Percentiles rank a stretch among this genome's conserved stretches.
Conservation (phyloP, 164 flowering plant species). For the Dillenia suffruticosa region DNA sequence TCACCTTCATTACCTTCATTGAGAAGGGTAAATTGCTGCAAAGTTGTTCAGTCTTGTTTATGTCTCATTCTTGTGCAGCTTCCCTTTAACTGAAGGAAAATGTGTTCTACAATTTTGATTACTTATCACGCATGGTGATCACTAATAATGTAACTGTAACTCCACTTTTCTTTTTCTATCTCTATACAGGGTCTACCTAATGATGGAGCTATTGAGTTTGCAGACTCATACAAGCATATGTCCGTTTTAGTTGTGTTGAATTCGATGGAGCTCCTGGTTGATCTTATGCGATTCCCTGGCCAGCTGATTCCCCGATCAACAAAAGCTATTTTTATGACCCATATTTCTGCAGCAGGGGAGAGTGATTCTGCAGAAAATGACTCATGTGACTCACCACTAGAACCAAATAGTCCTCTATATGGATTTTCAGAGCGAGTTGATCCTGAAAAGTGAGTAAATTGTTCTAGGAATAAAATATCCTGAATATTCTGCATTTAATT, state of each 20-base stretch:
- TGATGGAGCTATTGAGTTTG: conserved; percentile 57
- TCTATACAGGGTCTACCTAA: conserved; percentile 71
- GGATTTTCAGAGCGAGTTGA: conserved; percentile 71
- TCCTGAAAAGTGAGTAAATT: conserved; percentile 54
- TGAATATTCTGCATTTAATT: not conserved
- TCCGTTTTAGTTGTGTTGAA: conserved; percentile 85
- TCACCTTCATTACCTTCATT: conserved; percentile 1
- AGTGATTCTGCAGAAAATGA: conserved; percentile 99
- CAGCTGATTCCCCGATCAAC: conserved; percentile 81
- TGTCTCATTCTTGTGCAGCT: too few relatives aligned
- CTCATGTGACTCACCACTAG: conserved; percentile 97
- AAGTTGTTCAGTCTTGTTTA: too few relatives aligned
- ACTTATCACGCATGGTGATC: not conserved
- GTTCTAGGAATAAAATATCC: not conserved
- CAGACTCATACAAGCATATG: conserved; percentile 86
- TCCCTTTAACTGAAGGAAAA: not conserved
- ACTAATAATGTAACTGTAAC: not conserved
- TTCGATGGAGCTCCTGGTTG: conserved; percentile 85
- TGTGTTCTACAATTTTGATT: not conserved
- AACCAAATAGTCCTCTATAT: conserved; percentile 95
- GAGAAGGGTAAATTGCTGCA: not conserved
- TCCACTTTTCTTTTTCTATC: too few relatives aligned
- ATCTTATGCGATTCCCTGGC: conserved; percentile 95
- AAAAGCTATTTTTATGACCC: conserved; percentile 79
- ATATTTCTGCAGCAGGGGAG: conserved; percentile 89